phyloP scores from a whole-genome alignment of 371 early-diverging fungal species.

The Syncephalastrum sp. region DNA sequence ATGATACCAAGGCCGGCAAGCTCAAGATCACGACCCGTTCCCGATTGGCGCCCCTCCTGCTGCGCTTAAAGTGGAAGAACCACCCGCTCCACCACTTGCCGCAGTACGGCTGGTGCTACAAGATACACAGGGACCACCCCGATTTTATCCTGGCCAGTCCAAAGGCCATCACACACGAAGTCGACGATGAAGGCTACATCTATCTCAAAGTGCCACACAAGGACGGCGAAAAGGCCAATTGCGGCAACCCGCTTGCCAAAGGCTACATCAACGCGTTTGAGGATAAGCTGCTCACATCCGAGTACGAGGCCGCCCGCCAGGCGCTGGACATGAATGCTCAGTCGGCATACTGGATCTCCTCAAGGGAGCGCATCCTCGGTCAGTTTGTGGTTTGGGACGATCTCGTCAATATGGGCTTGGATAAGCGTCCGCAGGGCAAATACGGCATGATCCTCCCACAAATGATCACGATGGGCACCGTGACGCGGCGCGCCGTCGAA shows the following conservation, averaged over 20 bases:
- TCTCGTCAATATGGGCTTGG: conserved; percentile 47
- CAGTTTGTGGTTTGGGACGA: conserved; percentile 88
- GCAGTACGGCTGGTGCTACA: conserved; percentile 82
- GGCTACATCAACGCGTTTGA: conserved; percentile 78
- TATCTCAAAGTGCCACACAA: conserved; percentile 87
- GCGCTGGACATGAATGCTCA: conserved; percentile 77
- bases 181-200: conserved; percentile 39
- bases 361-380: conserved; percentile 76
- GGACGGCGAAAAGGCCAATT: conserved; percentile 79
- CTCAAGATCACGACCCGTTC: conserved; percentile 72
- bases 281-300: conserved; percentile 72
- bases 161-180: conserved; percentile 15
- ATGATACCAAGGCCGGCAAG: conserved; percentile 53
- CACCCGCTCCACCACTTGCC: conserved; percentile 75
- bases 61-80: conserved; percentile 83
- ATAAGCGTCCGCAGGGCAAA: conserved; percentile 13
- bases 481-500: conserved; percentile 95
- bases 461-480: conserved; percentile 92
- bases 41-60: conserved; percentile 77
- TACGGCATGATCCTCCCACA: conserved; percentile 91
- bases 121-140: conserved; percentile 36
- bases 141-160: neutral
- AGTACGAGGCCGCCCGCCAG: conserved; percentile 70
- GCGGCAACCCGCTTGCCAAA: conserved; percentile 88
- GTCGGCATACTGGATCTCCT: conserved; percentile 93